Evolutionary conservation across 306 rosid species (phyloP), one percentile per base, ranked within the genome.

Genomic region (Acacia acuminata): DNA sequence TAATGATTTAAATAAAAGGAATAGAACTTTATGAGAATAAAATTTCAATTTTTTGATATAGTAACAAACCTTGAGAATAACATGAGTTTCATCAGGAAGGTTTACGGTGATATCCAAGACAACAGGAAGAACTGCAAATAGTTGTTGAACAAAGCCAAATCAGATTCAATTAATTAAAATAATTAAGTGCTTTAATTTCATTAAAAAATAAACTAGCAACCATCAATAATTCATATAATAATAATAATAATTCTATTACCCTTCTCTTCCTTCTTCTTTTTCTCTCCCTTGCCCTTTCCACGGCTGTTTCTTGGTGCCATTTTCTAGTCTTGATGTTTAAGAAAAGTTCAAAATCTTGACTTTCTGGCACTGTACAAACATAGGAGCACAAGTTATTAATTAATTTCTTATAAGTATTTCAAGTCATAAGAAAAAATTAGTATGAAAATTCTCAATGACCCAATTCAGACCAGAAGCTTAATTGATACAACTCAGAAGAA

Each of bases 221-320:
- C 58, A 51, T 51, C 53, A 48, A 48, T 51, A 51, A 51, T 51
- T 51, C 22, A 51, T 5, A 51, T 17, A 16, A 14, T 51, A 16
- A 50, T 50, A 51, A 51, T 16, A 51, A 51, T 47, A 12, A 47
- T 47, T 51, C 58, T 17, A 14, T 43, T 87, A 92, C 97, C 92
- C 87, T 93, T 93, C 22, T 92, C 98, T 80, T 95, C 98, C 84
- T 95, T 93, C 94, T 92, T 95, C 95, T 93, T 95, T 93, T 92
- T 95, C 76, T 95, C 98, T 63, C 90, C 98, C 81, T 87, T 95
- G 42, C 90, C 88, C 90, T 90, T 95, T 81, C 96, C 98, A 48
- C 97, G 96, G 74, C 70, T 92, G 94, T 90, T 89, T 79, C 95
- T 93, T 15, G 98, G 99, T 44, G 98, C 92, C 99, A 95, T 95